Evolutionary conservation across 2,329 filamentous ascomycete genomes (phyloP), one percentile per base, ranked within the genome.

Genomic region (Bisporella sp.): DNA sequence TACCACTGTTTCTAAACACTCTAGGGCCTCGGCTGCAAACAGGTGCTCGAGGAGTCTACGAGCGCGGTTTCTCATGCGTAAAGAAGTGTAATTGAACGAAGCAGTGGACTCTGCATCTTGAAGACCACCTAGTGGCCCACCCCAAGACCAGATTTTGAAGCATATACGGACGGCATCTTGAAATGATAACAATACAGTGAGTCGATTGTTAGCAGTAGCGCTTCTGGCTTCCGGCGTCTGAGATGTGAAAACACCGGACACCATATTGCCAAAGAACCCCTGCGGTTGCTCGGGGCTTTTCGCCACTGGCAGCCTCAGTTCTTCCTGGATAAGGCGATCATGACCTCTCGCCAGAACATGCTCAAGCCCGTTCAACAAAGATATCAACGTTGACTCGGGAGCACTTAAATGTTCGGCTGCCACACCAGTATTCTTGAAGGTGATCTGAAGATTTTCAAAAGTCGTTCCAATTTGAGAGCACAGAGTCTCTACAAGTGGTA

Each of bases 141-240:
- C 89, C 92, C 93, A 99, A 0, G 88, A 87, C 93, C 95, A 99
- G 47, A 99, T 96, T 9, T 77, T 82, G 65, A 95, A 95, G 67
- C 91, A 96, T 46, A 95, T 87, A 29, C 89, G 82, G 52, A 97
- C 89, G 1, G 91, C 89, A 66, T 99, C 95, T 67, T 97, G 92
- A 65, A 99, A 96, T 8, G 91, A 95, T n/a, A 99, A 75, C 41
- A 96, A 76, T 21, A 99, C 92, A 0, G 93, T 97, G 28, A 99
- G 75, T 43, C 92, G 82, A 60, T 93, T 92, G 62, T 97, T 99
- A 6, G 91, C 90, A n/a, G 88, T 90, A 6, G 85, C 82, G 52
- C 84, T 89, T 45, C 90, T 83, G n/a, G 82, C 78, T 54, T 91
- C 87, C 2, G 79, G 82, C 1, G 80, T 75, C 52, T 96, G 90